A percentile compares a stretch with the other conserved stretches of the same genome.
These are phyloP conservation scores for Gryganskiella cystojenkinii DNA, from an alignment of 192 early-diverging fungal species.

Conservation along the genomic window DNA sequence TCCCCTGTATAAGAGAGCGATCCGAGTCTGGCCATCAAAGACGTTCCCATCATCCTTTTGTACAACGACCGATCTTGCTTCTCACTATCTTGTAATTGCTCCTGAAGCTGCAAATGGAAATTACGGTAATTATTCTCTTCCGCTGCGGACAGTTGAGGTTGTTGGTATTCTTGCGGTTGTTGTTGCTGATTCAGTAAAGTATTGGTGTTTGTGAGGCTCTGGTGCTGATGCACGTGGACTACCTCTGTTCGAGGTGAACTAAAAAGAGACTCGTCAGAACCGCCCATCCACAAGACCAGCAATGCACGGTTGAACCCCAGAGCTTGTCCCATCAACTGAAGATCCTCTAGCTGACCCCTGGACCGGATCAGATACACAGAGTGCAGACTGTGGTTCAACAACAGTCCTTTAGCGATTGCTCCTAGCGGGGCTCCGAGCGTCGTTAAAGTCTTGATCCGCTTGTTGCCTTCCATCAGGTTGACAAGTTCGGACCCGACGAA, in stretches of 20 bases:
- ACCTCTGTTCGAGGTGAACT: background rate
- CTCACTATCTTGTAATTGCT: background rate
- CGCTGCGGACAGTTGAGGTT: conserved; percentile 4
- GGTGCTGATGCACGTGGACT: background rate
- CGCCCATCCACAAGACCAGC: conserved; percentile 49
- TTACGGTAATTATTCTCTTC: conserved; percentile 29
- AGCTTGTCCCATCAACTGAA: conserved; percentile 42
- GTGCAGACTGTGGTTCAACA: conserved; percentile 37
- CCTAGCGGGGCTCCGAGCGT: conserved; percentile 25
- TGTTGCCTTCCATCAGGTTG: conserved; percentile 39
- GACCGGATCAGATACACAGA: conserved; percentile 43
- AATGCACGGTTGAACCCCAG: conserved; percentile 32
- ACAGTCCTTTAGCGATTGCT: conserved; percentile 31
- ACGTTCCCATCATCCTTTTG: background rate
- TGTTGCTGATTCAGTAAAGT: background rate
- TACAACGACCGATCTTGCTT: background rate
- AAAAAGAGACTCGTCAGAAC: conserved; percentile 29
- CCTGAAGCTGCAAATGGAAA: conserved; percentile 21
- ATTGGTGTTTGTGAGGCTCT: background rate
- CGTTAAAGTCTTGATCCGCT: conserved; percentile 24
- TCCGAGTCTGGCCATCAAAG: too few species aligned
- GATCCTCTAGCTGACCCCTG: conserved; percentile 32
- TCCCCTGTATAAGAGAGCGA: too few species aligned
- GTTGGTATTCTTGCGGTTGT: conserved; percentile 5
- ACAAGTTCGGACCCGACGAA: conserved; percentile 18